phyloP scores from a whole-genome alignment of 495 filamentous ascomycete genomes.

The Penicillium daleae region DNA sequence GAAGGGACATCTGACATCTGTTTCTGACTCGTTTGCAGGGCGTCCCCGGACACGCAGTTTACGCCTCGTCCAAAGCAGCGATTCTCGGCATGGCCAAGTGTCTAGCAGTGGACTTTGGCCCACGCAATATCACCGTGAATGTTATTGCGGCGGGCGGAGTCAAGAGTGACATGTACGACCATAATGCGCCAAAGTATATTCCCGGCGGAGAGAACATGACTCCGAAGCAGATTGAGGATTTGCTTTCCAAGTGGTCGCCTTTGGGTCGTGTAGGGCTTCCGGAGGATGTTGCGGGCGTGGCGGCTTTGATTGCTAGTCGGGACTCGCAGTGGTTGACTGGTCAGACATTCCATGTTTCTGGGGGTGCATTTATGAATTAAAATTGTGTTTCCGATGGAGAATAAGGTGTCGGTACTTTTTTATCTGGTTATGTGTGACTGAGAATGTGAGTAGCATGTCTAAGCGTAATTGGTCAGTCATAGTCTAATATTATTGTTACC shows the following conservation, averaged over 20 bases:
- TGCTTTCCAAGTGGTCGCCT: slow-evolving; percentile 36
- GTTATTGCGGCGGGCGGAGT: slow-evolving; percentile 54
- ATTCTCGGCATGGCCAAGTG: slow-evolving; percentile 59
- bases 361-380: slow-evolving; percentile 37
- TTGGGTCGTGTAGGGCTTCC: slow-evolving; percentile 55
- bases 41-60: slow-evolving; percentile 39
- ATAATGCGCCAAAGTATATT: slow-evolving; percentile 43
- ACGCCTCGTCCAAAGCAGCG: slow-evolving; percentile 58
- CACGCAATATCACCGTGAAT: slow-evolving; percentile 56
- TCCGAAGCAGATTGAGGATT: slow-evolving; percentile 30
- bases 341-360: slow-evolving; percentile 57
- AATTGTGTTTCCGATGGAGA: slow-evolving; percentile 1
- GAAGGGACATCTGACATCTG: not conserved
- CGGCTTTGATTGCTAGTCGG: slow-evolving; percentile 54
- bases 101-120: slow-evolving; percentile 58
- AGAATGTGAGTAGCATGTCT: not conserved
- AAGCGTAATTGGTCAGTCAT: not conserved
- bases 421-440: not conserved
- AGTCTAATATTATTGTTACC: not conserved
- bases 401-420: not conserved
- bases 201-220: slow-evolving; percentile 41
- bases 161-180: slow-evolving; percentile 44
- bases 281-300: slow-evolving; percentile 57
- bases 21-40: slow-evolving; percentile 15
- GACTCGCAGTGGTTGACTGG: slow-evolving; percentile 56